Evolutionary conservation across 1,139 yeast species (phyloP).

Genomic region (Blastobotrys persicus): DNA sequence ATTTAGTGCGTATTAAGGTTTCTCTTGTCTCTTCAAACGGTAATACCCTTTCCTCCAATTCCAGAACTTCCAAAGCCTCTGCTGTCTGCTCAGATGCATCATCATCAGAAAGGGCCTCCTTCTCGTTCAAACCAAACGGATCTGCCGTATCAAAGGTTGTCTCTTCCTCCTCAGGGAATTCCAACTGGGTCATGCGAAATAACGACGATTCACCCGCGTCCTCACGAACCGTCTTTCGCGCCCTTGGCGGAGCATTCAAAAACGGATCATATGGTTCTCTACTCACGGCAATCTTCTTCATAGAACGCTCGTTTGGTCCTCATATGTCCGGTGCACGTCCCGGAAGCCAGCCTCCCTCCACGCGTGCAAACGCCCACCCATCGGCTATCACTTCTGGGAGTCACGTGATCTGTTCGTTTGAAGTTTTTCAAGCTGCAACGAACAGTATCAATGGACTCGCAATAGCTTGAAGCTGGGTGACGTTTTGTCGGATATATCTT

Average conservation of each 20-base stretch:
- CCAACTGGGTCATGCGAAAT: background rate
- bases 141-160: conserved; percentile 2
- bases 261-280: background rate
- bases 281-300: background rate
- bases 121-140: conserved; percentile 9
- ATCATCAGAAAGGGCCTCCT: background rate
- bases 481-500: too few species aligned
- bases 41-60: background rate
- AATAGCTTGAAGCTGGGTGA: too few species aligned
- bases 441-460: too few species aligned
- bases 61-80: background rate
- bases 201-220: background rate
- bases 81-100: background rate
- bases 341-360: too few species aligned
- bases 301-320: background rate
- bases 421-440: too few species aligned
- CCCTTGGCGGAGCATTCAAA: background rate
- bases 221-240: background rate
- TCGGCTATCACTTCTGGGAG: too few species aligned
- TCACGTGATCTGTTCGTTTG: too few species aligned
- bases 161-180: background rate
- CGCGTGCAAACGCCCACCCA: too few species aligned
- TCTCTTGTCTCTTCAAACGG: background rate
- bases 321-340: too few species aligned
- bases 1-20: background rate